phyloP scores from a whole-genome alignment of 2,329 filamentous ascomycete genomes.

The Ophiostoma piceae region DNA sequence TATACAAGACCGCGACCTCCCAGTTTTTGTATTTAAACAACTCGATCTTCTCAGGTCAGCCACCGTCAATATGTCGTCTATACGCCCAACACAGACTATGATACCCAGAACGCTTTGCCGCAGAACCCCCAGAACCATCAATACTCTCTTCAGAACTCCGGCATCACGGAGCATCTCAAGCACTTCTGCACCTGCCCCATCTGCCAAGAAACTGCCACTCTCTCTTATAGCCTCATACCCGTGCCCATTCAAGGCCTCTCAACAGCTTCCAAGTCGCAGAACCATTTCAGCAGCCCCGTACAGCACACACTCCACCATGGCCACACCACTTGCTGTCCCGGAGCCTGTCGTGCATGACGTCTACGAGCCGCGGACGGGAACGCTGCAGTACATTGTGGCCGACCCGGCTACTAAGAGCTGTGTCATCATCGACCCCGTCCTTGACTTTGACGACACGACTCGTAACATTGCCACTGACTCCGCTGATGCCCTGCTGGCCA shows the following conservation, averaged over 20 bases:
- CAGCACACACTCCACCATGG: neutral
- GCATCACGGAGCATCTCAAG: neutral
- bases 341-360: constrained; percentile 38
- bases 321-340: neutral
- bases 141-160: neutral
- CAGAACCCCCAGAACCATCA: neutral
- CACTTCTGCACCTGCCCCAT: neutral
- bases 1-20: constrained; percentile 2
- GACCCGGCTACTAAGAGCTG: constrained; percentile 46
- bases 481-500: constrained; percentile 48
- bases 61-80: neutral
- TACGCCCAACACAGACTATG: neutral
- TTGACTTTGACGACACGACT: constrained; percentile 48
- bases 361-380: constrained; percentile 42
- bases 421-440: constrained; percentile 57
- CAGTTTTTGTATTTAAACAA: neutral
- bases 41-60: neutral
- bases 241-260: neutral
- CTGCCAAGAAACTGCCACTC: neutral
- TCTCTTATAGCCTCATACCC: neutral
- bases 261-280: neutral
- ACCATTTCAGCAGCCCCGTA: neutral
- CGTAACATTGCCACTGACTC: constrained; percentile 43
- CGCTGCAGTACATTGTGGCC: constrained; percentile 57
- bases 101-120: neutral